Base-by-base conservation (phyloP, 345 rosid species). In the Gossypium turneri region DNA sequence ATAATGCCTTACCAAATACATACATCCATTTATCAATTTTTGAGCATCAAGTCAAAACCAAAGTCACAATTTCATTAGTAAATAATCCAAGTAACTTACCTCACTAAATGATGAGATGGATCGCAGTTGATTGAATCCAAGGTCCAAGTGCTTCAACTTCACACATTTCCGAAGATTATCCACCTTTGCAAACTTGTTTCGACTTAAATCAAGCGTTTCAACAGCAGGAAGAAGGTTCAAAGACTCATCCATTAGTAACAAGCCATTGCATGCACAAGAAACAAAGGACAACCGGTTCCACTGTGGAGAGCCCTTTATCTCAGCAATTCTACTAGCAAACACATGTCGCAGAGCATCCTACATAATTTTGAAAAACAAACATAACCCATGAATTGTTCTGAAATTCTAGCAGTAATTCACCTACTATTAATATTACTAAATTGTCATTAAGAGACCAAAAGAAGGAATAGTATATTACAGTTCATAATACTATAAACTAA, bases 191-290 rank as follows among this genome's bases (percentile, higher is more conserved):
- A 95, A 88, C 89, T 85, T 91, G 88, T 95, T 95, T 75, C 99
- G 85, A 80, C 99, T 95, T 79, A 95, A 88, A 86, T 95, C 99
- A 73, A 93, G 98, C 52, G 93, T 91, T 86, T 93, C 97, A 70
- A 95, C 94, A 51, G 86, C 89, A 65, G 99, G 97, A 81, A 95
- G 97, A 82, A 95, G 99, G 65, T 91, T 98, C 88, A 95, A 82
- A 7, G 98, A 93, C 83, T 93, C 99, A 63, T 95, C 99, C 99
- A 95, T 95, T 82, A 95, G 77, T 81, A 95, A 76, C 85, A 95
- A 81, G 60, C 90, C 85, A 78, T 95, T 95, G 77, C 92, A 88
- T 1, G 98, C 91, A 75, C 94, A 91, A 0, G 99, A 95, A 73
- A 95, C 90, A 75, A 90, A 95, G 24, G 90, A 85, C 82, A 95